These are phyloP conservation scores for Drosera spatulata DNA, from an alignment of 179 eudicot genomes.

Conservation along the genomic window DNA sequence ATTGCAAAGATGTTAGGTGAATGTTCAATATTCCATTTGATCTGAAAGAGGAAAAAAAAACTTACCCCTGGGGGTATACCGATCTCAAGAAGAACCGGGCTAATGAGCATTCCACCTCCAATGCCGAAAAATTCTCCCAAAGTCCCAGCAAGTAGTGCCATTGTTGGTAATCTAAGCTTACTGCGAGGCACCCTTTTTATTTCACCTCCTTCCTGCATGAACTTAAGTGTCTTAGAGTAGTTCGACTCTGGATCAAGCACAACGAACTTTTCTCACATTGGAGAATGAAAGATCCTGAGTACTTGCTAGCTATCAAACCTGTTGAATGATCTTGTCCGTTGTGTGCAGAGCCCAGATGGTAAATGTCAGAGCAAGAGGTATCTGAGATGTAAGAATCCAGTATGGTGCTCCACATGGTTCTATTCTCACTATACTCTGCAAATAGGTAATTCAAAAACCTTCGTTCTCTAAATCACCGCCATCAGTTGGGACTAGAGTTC, in stretches of 20 bases:
- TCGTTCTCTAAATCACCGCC: neutral
- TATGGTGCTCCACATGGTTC: conserved; percentile 44
- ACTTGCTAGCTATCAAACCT: conserved; percentile 12
- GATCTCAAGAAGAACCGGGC: conserved; percentile 51
- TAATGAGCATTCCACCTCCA: conserved; percentile 61
- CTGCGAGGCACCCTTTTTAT: conserved; percentile 5
- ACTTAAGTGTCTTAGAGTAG: neutral
- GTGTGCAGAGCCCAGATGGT: conserved; percentile 31
- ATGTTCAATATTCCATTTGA: neutral
- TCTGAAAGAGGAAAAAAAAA: neutral
- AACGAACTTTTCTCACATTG: too few species aligned
- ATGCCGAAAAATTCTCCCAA: conserved; percentile 51
- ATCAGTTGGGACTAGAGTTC: neutral
- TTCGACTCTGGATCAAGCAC: too few species aligned
- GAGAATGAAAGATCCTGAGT: too few species aligned
- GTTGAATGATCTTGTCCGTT: conserved; percentile 9
- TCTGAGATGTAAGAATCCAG: conserved; percentile 45
- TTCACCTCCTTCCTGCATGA: conserved; percentile 15
- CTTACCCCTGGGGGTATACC: conserved; percentile 43
- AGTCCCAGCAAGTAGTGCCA: conserved; percentile 43
- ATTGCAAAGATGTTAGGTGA: neutral
- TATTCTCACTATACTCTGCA: conserved; percentile 29
- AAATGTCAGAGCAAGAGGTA: conserved; percentile 39
- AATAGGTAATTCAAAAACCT: neutral
- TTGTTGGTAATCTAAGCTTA: conserved; percentile 28